Evolutionary conservation across 345 rosid genomes (phyloP).

Genomic region (Lumnitzera racemosa): DNA sequence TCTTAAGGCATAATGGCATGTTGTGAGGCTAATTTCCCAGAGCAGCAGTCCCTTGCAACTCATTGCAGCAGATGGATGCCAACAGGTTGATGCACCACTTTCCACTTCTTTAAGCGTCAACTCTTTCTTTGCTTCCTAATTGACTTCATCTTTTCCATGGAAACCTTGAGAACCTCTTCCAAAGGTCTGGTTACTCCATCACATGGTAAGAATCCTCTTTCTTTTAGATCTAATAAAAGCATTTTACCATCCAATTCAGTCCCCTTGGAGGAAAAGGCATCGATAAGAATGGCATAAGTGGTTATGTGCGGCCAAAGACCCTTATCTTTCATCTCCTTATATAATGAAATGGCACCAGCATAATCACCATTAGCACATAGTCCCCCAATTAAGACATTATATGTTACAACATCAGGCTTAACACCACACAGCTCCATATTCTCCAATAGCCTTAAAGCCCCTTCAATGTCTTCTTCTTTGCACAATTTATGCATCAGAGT

Average conservation of each 20-base stretch:
- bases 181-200: slow-evolving; percentile 26
- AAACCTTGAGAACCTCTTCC: slow-evolving; percentile 29
- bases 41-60: no score
- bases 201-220: slow-evolving; percentile 45
- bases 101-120: slow-evolving; percentile 14
- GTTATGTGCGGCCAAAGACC: slow-evolving; percentile 60
- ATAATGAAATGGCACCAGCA: slow-evolving; percentile 43
- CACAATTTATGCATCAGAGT: slow-evolving; percentile 62
- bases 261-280: slow-evolving; percentile 28
- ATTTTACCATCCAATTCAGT: slow-evolving; percentile 21
- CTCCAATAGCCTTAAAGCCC: slow-evolving; percentile 49
- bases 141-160: slow-evolving; percentile 36
- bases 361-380: slow-evolving; percentile 49
- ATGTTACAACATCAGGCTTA: slow-evolving; percentile 58
- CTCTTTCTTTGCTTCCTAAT: slow-evolving; percentile 28
- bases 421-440: slow-evolving; percentile 45
- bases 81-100: neutral
- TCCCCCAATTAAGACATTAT: slow-evolving; percentile 73
- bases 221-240: slow-evolving; percentile 52
- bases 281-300: slow-evolving; percentile 49
- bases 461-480: slow-evolving; percentile 36
- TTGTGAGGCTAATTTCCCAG: no score
- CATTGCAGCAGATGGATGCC: neutral
- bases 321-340: slow-evolving; percentile 65
- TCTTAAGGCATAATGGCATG: no score